phyloP scores from a whole-genome alignment of 768 basidiomycete genomes.

The Hypholoma fasciculare region DNA sequence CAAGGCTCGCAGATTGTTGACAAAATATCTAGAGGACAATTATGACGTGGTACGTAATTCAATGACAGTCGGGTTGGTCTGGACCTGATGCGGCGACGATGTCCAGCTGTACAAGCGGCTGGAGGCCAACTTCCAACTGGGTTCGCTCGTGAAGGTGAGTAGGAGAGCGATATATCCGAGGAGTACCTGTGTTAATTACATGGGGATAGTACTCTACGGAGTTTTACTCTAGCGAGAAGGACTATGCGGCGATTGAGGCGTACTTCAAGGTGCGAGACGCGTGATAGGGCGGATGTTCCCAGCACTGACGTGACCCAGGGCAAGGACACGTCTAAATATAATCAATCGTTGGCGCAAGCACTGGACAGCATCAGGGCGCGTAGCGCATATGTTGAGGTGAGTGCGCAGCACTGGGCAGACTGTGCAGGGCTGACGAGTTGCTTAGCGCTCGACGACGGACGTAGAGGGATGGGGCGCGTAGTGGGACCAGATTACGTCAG shows the following conservation, averaged over 20 bases:
- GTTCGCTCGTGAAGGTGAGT: slow-evolving; percentile 52
- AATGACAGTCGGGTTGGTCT: not conserved
- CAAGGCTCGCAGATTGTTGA: slow-evolving; percentile 50
- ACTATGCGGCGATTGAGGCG: slow-evolving; percentile 56
- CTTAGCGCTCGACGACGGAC: slow-evolving; percentile 60
- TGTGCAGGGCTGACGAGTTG: slow-evolving; percentile 7
- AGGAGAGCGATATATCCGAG: not conserved
- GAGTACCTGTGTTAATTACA: not conserved
- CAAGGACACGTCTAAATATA: slow-evolving; percentile 71
- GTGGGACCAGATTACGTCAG: slow-evolving; percentile 36
- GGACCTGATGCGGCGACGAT: slow-evolving; percentile 1
- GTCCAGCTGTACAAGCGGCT: slow-evolving; percentile 65
- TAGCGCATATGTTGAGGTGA: slow-evolving; percentile 62
- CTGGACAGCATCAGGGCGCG: slow-evolving; percentile 68
- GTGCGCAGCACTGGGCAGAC: slow-evolving; percentile 1
- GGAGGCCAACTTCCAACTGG: slow-evolving; percentile 65
- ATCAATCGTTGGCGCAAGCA: slow-evolving; percentile 61
- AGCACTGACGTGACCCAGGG: slow-evolving; percentile 37
- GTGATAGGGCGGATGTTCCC: slow-evolving; percentile 2
- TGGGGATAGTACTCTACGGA: slow-evolving; percentile 32
- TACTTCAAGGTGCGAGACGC: slow-evolving; percentile 71
- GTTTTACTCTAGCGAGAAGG: slow-evolving; percentile 64
- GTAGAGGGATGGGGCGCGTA: slow-evolving; percentile 47
- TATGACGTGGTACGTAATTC: slow-evolving; percentile 56
- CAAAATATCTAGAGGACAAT: slow-evolving; percentile 67